Conservation (phyloP, 2,329 filamentous ascomycete genomes). For the Calonectria pauciramosa region DNA sequence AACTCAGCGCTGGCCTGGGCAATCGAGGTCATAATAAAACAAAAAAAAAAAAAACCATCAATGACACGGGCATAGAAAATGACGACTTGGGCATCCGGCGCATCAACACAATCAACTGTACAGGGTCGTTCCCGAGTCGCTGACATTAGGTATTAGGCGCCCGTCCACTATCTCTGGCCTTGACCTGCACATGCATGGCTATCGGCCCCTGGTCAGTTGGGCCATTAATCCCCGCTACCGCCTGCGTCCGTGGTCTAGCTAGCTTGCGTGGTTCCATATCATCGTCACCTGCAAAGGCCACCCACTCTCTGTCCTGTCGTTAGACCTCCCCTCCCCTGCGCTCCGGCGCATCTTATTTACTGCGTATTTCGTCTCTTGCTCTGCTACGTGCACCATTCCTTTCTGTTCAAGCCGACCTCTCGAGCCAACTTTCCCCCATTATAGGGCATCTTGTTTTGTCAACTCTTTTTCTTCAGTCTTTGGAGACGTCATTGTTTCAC, state of each 20-base stretch:
- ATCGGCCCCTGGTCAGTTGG: constrained; percentile 10
- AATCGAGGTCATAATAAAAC: background rate
- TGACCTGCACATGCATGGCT: background rate
- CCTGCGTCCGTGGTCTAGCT: background rate
- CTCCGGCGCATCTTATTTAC: constrained; percentile 14
- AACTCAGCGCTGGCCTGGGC: background rate
- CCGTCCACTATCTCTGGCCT: background rate
- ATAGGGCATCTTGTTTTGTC: background rate
- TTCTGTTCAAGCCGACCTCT: background rate
- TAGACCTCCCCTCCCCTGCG: constrained; percentile 8
- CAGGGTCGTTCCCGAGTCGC: constrained; percentile 5
- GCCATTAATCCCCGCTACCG: constrained; percentile 11
- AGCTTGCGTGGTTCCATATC: constrained; percentile 26
- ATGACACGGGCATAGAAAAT: background rate
- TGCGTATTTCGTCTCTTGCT: background rate
- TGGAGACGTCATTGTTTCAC: constrained; percentile 14
- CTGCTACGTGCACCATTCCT: constrained; percentile 12
- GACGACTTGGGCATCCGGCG: background rate
- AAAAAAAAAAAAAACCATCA: background rate
- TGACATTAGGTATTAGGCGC: background rate
- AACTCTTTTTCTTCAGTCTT: background rate
- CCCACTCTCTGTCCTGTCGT: constrained; percentile 18
- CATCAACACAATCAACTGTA: background rate
- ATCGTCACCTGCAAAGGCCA: constrained; percentile 29
- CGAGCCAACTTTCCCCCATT: background rate